Percentiles rank a stretch among this genome's conserved stretches.
These are phyloP conservation scores for Musa schizocarpa DNA, from an alignment of 176 grass and related monocot species.

Conservation along the genomic window DNA sequence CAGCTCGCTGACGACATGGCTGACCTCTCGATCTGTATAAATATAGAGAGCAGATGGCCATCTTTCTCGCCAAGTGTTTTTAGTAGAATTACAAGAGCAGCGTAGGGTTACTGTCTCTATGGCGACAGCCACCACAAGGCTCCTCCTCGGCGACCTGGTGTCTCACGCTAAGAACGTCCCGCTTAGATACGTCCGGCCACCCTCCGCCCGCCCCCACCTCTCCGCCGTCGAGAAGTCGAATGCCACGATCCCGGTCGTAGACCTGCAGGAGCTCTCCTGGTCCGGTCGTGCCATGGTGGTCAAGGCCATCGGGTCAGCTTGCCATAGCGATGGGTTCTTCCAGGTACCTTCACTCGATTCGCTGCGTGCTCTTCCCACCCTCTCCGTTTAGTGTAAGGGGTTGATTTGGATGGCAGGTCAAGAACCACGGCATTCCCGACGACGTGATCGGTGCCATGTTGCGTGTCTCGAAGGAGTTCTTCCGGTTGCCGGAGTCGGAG, in stretches of 20 bases:
- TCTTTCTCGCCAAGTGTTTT: too few relatives aligned
- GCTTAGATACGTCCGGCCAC: constrained; percentile 39
- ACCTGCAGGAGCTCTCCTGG: constrained; percentile 40
- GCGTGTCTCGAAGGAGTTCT: constrained; percentile 66
- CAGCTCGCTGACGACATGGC: too few relatives aligned
- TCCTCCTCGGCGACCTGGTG: constrained; percentile 44
- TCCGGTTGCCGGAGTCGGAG: constrained; percentile 77
- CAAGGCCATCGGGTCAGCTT: constrained; percentile 49
- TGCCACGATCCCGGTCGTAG: constrained; percentile 44
- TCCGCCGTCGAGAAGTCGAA: constrained; percentile 2
- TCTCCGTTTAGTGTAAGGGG: too few relatives aligned
- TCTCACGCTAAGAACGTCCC: constrained; percentile 26
- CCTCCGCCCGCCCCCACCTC: constrained; percentile 61
- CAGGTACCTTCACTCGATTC: constrained; percentile 30
- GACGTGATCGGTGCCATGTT: constrained; percentile 48
- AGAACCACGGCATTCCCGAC: constrained; percentile 63
- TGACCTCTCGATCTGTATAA: too few relatives aligned
- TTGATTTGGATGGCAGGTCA: constrained; percentile 30
- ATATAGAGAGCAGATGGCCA: too few relatives aligned
- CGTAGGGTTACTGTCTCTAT: too few relatives aligned
- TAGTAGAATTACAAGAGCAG: too few relatives aligned
- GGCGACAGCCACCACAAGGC: too few relatives aligned
- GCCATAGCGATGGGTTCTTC: constrained; percentile 64
- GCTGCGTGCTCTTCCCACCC: too few relatives aligned
- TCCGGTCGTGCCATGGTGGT: constrained; percentile 30